Conservation (phyloP, 225 moss, liverwort and hornwort species). For the Lunularia cruciata region DNA sequence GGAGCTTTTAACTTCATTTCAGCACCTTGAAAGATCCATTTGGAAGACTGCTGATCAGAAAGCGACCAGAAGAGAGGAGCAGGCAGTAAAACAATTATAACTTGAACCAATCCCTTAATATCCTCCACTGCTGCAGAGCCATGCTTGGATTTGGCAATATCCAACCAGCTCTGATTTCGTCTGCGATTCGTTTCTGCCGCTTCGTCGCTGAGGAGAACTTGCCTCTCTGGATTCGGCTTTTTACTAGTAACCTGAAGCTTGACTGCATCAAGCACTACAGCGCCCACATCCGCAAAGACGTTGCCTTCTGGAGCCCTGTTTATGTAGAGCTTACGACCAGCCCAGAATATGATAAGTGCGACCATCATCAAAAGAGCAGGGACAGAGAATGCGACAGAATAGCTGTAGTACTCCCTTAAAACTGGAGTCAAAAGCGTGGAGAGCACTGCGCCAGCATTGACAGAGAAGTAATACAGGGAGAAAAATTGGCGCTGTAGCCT, state of each 20-base stretch:
- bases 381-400: slow-evolving; percentile 76
- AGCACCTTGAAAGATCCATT: slow-evolving; percentile 93
- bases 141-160: slow-evolving; percentile 71
- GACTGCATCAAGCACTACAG: slow-evolving; percentile 63
- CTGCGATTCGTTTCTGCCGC: not conserved
- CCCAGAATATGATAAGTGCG: slow-evolving; percentile 73
- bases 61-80: slow-evolving; percentile 90
- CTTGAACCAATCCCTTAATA: slow-evolving; percentile 75
- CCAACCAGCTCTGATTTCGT: slow-evolving; percentile 60
- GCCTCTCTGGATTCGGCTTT: slow-evolving; percentile 4
- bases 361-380: slow-evolving; percentile 87
- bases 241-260: slow-evolving; percentile 38
- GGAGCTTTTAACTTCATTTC: slow-evolving; percentile 55
- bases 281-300: slow-evolving; percentile 66
- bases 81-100: slow-evolving; percentile 71
- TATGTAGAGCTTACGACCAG: slow-evolving; percentile 59
- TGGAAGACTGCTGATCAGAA: slow-evolving; percentile 88
- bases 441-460: slow-evolving; percentile 82
- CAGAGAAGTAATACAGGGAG: slow-evolving; percentile 77
- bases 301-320: slow-evolving; percentile 79
- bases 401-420: slow-evolving; percentile 61
- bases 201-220: slow-evolving; percentile 1
- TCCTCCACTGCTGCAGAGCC: slow-evolving; percentile 65
- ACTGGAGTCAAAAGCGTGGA: slow-evolving; percentile 80
- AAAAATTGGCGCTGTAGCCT: slow-evolving; percentile 79